Evolutionary conservation across 1,139 yeast species (phyloP), one percentile per base, ranked within the genome.

Genomic region (Candida sp.): DNA sequence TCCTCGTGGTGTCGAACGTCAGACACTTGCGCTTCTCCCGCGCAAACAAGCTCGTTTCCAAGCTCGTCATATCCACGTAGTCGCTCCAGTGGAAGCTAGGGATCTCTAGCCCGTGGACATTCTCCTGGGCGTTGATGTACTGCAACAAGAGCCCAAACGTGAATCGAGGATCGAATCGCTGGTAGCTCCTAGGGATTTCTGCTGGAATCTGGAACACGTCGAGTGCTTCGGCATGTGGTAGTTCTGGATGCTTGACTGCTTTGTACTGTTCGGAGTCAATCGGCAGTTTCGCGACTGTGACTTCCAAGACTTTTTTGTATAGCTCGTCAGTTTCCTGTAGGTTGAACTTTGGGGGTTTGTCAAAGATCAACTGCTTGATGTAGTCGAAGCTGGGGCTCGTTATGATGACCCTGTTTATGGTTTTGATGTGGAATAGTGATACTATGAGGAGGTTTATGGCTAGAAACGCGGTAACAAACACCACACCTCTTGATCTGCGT

Each of bases 31-130:
- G 31, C 49, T 70, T 68, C 0, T 57, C 49, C 1, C 54, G 50
- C 5, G 46, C 51, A 27, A 63, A 55, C 25, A 55, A 56, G 49
- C 57, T 58, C n/a, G 58, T 49, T 44, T 70, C 60, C 22, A 74
- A 56, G 4, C 42, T 42, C 4, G 75, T 60, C 50, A 70, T 56
- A 53, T 73, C 74, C 6, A 59, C 57, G 58, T 67, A 73, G 54
- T 74, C 78, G 23, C 67, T 61, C 78, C 78, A 74, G 54, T 73
- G 76, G 56, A 73, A 74, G 39, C 55, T 58, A 0, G 75, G 69
- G 7, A 70, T 42, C 12, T 49, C 52, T 5, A 54, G 51, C 7
- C 31, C 5, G 8, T 26, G 25, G 5, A 27, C 31, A 31, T 37
- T 26, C 7, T 46, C 49, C 5, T 17, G 12, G 42, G 41, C 31